phyloP scores from a whole-genome alignment of 1,139 yeast genomes.

The Citeromyces hawaiiensis region DNA sequence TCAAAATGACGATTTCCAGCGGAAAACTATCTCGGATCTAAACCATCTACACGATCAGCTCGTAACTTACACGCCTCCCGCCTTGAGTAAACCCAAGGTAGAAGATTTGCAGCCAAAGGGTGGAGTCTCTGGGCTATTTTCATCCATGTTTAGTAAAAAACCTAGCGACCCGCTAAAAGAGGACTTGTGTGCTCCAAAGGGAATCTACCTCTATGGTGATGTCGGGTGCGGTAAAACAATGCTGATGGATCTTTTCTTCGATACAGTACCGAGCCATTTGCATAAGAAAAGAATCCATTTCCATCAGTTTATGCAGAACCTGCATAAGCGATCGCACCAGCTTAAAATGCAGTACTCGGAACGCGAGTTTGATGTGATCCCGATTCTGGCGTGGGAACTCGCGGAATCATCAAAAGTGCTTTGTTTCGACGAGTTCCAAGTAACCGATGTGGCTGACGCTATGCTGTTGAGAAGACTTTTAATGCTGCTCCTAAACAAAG shows the following conservation, averaged over 20 bases:
- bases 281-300: constrained; percentile 78
- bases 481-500: constrained; percentile 43
- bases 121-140: constrained; percentile 26
- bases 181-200: constrained; percentile 33
- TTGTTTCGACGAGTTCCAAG: constrained; percentile 94
- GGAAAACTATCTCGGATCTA: constrained; percentile 43
- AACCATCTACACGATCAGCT: constrained; percentile 38
- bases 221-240: constrained; percentile 98
- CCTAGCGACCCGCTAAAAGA: constrained; percentile 5
- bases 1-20: constrained; percentile 43
- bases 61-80: constrained; percentile 38
- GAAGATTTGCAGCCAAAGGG: constrained; percentile 31
- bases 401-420: constrained; percentile 64
- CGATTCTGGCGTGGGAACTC: constrained; percentile 72
- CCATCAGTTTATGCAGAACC: constrained; percentile 92
- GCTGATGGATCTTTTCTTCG: constrained; percentile 91
- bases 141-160: constrained; percentile 19
- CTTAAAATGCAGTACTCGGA: constrained; percentile 47
- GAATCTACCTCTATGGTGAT: constrained; percentile 89
- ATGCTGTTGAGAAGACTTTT: constrained; percentile 78
- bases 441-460: constrained; percentile 96
- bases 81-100: constrained; percentile 33
- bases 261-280: constrained; percentile 64
- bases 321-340: constrained; percentile 79
- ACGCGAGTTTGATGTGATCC: constrained; percentile 69